Base-by-base conservation (phyloP, 177 flowering plant genomes). In the Vitis hybrid region DNA sequence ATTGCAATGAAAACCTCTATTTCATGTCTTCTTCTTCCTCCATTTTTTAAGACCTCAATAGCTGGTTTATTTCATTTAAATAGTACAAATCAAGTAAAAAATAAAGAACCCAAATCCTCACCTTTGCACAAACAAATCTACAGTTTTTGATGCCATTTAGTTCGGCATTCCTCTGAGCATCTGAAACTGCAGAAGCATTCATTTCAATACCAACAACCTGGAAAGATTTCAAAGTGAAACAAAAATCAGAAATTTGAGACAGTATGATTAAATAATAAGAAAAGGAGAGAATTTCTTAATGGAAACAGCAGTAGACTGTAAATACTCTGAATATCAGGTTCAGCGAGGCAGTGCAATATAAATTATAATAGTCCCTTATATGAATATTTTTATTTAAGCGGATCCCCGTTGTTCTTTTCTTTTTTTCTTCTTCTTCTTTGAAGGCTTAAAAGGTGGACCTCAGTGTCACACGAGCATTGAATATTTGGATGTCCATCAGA, bases 121-220 rank as follows among this genome's bases (percentile, higher is more conserved):
- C 99, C 97, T 95, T 95, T 63, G 84, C 80, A 82, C 96, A 89
- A 70, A 94, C 80, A 78, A 95, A 95, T 75, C 84, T 88, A 82
- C 97, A 94, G 80, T 95, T 94, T 38, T 77, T 84, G 71, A 94
- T 87, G 79, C 94, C 92, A 87, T 95, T 95, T 57, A 89, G 87
- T 75, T 89, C 94, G 57, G 99, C 99, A 84, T 95, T 95, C 73
- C 87, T 83, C 5, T 82, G 82, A 73, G 97, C 98, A 84, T 95
- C 98, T 50, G 78, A 84, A 66, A 95, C 95, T 51, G 99, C 98
- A 60, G 99, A 93, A 69, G 88, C 94, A 82, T 95, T 95, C 99
- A 92, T 90, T 82, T 95, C 99, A 82, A 94, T 86, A 59, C 99
- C 99, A 69, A 95, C 87, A 75, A 95, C 97, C 99, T 95, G 85